Evolutionary conservation across 345 rosid species (phyloP).

Genomic region (Camelina hispida): DNA sequence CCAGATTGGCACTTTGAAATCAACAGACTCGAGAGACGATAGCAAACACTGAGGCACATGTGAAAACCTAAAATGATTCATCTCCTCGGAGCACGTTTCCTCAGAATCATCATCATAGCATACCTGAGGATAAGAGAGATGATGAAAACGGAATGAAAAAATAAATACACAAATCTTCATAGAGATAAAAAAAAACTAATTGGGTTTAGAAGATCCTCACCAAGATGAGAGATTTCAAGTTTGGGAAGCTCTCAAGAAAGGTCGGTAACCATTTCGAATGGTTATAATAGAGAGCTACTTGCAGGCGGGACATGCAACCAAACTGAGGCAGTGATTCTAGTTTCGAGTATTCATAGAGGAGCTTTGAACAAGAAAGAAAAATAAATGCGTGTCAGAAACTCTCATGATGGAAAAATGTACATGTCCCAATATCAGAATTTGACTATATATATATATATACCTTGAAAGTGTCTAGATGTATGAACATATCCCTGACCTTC

Average conservation of each 20-base stretch:
- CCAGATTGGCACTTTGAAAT: background rate
- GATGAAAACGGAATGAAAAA: background rate
- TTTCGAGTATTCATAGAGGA: too few species aligned
- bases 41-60: background rate
- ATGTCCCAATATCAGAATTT: too few species aligned
- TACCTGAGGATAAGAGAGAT: background rate
- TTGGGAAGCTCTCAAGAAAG: background rate
- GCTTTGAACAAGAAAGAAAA: too few species aligned
- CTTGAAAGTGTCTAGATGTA: too few species aligned
- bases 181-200: background rate
- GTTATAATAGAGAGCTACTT: background rate
- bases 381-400: too few species aligned
- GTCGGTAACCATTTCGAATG: background rate
- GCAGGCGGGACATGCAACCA: too few species aligned
- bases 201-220: background rate
- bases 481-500: too few species aligned
- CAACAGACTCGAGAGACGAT: background rate
- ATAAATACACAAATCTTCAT: background rate
- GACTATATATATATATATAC: too few species aligned
- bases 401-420: too few species aligned
- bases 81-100: background rate
- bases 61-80: slow-evolving; percentile 1
- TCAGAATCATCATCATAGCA: background rate
- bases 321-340: too few species aligned
- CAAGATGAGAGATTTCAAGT: background rate